phyloP scores from a whole-genome alignment of 306 rosid genomes.

The Benincasa hispida region DNA sequence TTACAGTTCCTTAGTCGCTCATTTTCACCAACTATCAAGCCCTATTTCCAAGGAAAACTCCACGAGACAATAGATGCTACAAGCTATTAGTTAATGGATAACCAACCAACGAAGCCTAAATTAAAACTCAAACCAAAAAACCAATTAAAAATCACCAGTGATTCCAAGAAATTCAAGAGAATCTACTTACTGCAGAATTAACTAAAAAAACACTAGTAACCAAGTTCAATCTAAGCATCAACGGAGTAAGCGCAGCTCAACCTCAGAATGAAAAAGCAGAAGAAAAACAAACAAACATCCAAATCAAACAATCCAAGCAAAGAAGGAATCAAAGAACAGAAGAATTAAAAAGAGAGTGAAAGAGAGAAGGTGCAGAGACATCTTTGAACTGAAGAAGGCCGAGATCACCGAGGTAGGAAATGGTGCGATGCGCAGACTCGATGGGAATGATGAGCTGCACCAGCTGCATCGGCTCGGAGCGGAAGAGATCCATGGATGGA shows the following conservation, averaged over 20 bases:
- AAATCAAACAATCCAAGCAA: not conserved
- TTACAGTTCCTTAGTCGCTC: not conserved
- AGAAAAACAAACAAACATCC: not conserved
- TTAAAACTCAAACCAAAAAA: not conserved
- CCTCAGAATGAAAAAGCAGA: not conserved
- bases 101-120: not conserved
- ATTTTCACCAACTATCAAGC: not conserved
- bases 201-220: not conserved
- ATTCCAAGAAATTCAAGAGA: not conserved
- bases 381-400: constrained; percentile 92
- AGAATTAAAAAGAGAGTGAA: not conserved
- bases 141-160: not conserved
- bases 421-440: constrained; percentile 81
- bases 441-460: constrained; percentile 94
- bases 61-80: not conserved
- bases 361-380: constrained; percentile 19
- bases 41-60: not conserved
- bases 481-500: constrained; percentile 93
- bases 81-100: not conserved
- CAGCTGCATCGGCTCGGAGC: constrained; percentile 98
- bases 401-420: constrained; percentile 91
- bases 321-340: not conserved
- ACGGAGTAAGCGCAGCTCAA: not conserved
- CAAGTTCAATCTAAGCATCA: not conserved
- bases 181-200: not conserved